Evolutionary conservation across 2,329 filamentous ascomycete species (phyloP).

Genomic region (Fusarium tricinctum): DNA sequence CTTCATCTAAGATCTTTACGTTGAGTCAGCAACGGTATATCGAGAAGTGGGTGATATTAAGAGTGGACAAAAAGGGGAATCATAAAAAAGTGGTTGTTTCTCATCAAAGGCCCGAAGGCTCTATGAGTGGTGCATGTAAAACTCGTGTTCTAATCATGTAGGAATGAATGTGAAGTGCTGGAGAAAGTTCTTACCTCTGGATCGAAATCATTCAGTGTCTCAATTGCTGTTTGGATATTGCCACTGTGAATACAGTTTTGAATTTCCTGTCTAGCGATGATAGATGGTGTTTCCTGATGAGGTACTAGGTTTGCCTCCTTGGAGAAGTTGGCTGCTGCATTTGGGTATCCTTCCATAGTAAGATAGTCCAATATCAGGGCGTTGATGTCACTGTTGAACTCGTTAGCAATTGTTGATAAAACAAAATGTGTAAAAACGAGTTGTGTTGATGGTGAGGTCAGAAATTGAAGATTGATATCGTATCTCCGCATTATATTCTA

Average conservation of each 20-base stretch:
- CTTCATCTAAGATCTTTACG: conserved; percentile 83
- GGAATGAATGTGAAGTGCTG: conserved; percentile 54
- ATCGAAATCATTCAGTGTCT: conserved; percentile 89
- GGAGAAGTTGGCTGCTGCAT: conserved; percentile 92
- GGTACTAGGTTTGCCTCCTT: conserved; percentile 90
- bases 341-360: conserved; percentile 93
- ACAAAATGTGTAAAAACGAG: conserved; percentile 11
- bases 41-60: neutral
- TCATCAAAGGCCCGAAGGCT: conserved; percentile 90
- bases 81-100: conserved; percentile 75
- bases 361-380: conserved; percentile 96
- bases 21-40: conserved; percentile 26
- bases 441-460: conserved; percentile 53
- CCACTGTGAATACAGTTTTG: conserved; percentile 87
- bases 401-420: conserved; percentile 48
- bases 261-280: conserved; percentile 85
- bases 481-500: conserved; percentile 92
- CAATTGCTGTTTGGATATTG: conserved; percentile 86
- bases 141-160: conserved; percentile 90
- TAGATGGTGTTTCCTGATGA: conserved; percentile 78
- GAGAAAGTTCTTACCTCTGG: conserved; percentile 79
- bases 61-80: conserved; percentile 40
- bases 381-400: conserved; percentile 84
- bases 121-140: conserved; percentile 99
- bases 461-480: conserved; percentile 77